Evolutionary conservation across 129 eudicot species (phyloP), one percentile per base, ranked within the genome.

Genomic region (Erigeron canadensis): DNA sequence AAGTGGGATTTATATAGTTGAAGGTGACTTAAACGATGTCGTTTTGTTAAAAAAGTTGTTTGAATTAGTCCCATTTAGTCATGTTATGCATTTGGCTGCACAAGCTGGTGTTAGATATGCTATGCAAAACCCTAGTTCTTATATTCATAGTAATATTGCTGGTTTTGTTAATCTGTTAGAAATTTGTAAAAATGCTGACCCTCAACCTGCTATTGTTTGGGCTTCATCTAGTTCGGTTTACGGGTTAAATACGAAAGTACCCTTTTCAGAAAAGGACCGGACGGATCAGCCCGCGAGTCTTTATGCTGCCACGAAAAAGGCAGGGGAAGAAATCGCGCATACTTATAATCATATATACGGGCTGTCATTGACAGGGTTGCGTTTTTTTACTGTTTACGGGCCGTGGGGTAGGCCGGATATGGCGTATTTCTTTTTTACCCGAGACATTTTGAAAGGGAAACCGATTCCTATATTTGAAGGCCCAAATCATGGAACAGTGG

Each of bases 381-480:
- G 97, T 4, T 90, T 90, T 70, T 90, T 90, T 50, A 90, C 97
- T 4, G 97, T 90, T 69, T 90, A 90, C 72, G 97, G 97, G 5
- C 97, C 97, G n/a, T 90, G 97, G 97, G 97, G 97, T 5, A 75
- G 97, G 59, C 97, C 97, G 15, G 97, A 90, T 45, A 90, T 90
- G 97, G 97, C 97, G 0, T 90, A 90, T 73, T 90, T 90, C 83
- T 90, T 90, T 11, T 90, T 90, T 54, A 85, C 91, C 7, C 78
- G 28, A 39, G 91, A 90, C 78, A 87, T 90, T 5, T 78, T 90
- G 78, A 85, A 80, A 55, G 95, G 95, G 22, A 87, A 85, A 51
- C 48, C 83, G 13, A 87, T 90, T 2, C 87, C 88, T 0, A 83
- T 90, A 16, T 90, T 90, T 47, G 97, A 90, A 76, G 95, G 83